These are phyloP conservation scores for Malassezia restricta DNA, from an alignment of 1,284 basidiomycete genomes.

Conservation along the genomic window DNA sequence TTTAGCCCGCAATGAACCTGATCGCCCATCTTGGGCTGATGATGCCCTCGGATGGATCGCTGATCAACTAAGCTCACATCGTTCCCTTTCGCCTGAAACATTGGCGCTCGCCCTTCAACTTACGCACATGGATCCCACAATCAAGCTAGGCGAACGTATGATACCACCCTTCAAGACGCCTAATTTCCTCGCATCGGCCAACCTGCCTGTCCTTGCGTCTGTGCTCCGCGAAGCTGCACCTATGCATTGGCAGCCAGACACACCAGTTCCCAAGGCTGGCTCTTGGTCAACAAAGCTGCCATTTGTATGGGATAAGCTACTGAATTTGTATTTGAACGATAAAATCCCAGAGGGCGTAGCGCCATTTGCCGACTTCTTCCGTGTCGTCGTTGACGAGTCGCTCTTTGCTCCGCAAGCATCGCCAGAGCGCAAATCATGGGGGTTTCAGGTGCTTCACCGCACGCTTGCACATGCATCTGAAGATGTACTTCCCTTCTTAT, in stretches of 20 bases:
- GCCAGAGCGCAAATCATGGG: constrained; percentile 83
- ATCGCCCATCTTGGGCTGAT: constrained; percentile 17
- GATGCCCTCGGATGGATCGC: constrained; percentile 23
- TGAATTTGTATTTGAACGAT: constrained; percentile 58
- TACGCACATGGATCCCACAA: constrained; percentile 7
- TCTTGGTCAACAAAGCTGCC: constrained; percentile 79
- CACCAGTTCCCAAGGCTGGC: constrained; percentile 39
- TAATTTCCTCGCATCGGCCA: constrained; percentile 58
- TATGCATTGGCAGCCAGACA: constrained; percentile 27
- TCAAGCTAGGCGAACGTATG: constrained; percentile 52
- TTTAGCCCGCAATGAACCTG: constrained; percentile 10
- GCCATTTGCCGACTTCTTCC: constrained; percentile 79
- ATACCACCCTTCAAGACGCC: constrained; percentile 64
- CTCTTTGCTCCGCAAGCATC: constrained; percentile 74
- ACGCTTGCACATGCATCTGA: constrained; percentile 60
- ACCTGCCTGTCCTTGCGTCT: constrained; percentile 59
- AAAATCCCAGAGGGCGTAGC: constrained; percentile 48
- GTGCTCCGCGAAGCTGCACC: constrained; percentile 47
- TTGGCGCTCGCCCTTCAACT: constrained; percentile 66
- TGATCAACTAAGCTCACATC: constrained; percentile 26
- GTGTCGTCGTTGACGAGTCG: constrained; percentile 78
- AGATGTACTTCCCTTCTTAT: constrained; percentile 66
- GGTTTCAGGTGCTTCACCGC: constrained; percentile 79
- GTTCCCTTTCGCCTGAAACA: constrained; percentile 73
- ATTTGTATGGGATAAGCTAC: constrained; percentile 75